Conservation (phyloP, 768 basidiomycete genomes). For the Lentinula detonsa region DNA sequence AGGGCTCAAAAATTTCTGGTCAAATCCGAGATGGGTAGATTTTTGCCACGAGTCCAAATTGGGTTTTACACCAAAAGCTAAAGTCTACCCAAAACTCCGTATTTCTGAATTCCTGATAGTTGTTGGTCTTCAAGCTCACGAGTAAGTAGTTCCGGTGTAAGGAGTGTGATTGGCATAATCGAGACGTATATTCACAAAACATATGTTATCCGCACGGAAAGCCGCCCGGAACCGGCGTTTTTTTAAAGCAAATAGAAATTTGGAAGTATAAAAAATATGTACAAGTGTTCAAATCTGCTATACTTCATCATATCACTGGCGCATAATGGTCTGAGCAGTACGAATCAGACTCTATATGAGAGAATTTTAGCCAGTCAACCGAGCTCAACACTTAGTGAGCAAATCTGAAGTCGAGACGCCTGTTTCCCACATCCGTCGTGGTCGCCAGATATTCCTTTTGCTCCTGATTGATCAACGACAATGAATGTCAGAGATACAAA, state of each 20-base stretch:
- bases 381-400: constrained; percentile 31
- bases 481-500: background rate
- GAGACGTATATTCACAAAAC: background rate
- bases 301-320: no score
- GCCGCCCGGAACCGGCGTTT: background rate
- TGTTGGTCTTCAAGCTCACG: background rate
- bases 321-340: no score
- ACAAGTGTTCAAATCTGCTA: no score
- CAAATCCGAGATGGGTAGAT: constrained; percentile 1
- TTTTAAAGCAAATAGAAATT: background rate
- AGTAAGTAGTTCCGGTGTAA: background rate
- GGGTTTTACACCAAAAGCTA: background rate
- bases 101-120: background rate
- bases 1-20: constrained; percentile 1
- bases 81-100: no score
- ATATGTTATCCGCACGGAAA: background rate
- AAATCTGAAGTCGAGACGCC: constrained; percentile 59
- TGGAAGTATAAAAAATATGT: no score
- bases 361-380: background rate
- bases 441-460: constrained; percentile 49
- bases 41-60: constrained; percentile 1
- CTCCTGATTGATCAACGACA: constrained; percentile 28
- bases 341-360: no score
- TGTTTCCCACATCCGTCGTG: constrained; percentile 55
- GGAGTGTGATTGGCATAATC: background rate